Evolutionary conservation across 805 yeast genomes (phyloP), one percentile per base, ranked within the genome.

Genomic region (Yamadazyma tumulicola): DNA sequence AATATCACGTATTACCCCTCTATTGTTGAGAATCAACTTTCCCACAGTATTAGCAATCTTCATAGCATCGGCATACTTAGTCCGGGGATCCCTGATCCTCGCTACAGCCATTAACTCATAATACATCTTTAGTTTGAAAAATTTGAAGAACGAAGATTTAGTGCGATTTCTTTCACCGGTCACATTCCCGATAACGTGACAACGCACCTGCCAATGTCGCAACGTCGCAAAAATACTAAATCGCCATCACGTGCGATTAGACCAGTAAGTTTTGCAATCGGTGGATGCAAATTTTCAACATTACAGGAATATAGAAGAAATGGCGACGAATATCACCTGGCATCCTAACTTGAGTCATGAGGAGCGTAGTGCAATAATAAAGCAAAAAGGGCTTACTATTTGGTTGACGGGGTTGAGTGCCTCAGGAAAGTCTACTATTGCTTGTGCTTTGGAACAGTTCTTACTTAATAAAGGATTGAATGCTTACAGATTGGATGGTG

Each of bases 251-350:
- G 35, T 32, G 35, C n/a, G 17, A 32, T 32, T 19, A 18, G 23
- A 11, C 6, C n/a, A n/a, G 19, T 25, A 23, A 31, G 9, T 17
- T 14, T 12, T 17, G 12, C 18, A 32, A 18, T 32, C 26, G 19
- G 11, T 9, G 23, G 9, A 11, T 9, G 11, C 11, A 21, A 21
- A 9, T 21, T 21, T 21, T 9, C 9, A n/a, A n/a, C n/a, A n/a
- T n/a, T n/a, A n/a, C n/a, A 15, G n/a, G 23, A 22, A 29, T 18
- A 24, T 19, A 18, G 8, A 8, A 16, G 59, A 41, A 48, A 91
- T 91, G 97, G 93, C 96, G 46, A 81, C 96, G 26, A 91, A 91
- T 57, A 87, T 91, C 60, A 88, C 97, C 46, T 91, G 97, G 97
- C 97, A 91, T 67, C 79, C 77, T 48, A 91, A 93, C 54, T 68